A percentile compares a stretch with the other conserved stretches of the same genome.
These are phyloP conservation scores for Dothideomycetes sp. DNA, from an alignment of 2,329 filamentous ascomycete genomes.

Conservation along the genomic window DNA sequence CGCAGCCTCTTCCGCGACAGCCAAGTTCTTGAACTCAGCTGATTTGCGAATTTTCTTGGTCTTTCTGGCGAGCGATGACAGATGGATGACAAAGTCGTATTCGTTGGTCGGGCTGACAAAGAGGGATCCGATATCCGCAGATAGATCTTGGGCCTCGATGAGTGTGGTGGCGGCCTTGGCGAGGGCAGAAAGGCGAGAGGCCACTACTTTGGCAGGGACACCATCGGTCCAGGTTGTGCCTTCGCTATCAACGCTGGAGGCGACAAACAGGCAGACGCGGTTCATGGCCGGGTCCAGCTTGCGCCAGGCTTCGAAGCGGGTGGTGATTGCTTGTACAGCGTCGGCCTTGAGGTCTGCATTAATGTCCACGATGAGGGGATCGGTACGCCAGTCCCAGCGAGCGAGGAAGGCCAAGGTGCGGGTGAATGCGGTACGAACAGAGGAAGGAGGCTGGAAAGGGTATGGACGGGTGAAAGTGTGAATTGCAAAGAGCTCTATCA, in stretches of 20 bases:
- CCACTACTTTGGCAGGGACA: slow-evolving; percentile 68
- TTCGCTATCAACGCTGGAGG: slow-evolving; percentile 64
- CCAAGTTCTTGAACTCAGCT: slow-evolving; percentile 70
- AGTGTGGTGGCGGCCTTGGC: slow-evolving; percentile 64
- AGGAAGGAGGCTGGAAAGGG: slow-evolving; percentile 70
- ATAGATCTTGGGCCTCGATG: slow-evolving; percentile 18
- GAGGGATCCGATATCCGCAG: slow-evolving; percentile 42
- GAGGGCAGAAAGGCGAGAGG: slow-evolving; percentile 69
- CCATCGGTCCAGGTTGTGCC: slow-evolving; percentile 73
- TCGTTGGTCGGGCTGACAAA: slow-evolving; percentile 65
- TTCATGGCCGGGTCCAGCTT: slow-evolving; percentile 85
- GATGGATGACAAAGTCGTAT: slow-evolving; percentile 75
- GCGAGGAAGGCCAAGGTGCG: slow-evolving; percentile 70
- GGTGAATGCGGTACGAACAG: slow-evolving; percentile 67
- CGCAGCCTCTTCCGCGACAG: slow-evolving; percentile 42
- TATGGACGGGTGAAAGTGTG: slow-evolving; percentile 70
- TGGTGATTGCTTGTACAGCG: slow-evolving; percentile 52
- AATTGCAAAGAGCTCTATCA: slow-evolving; percentile 73
- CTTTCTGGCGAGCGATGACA: slow-evolving; percentile 31
- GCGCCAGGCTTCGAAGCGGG: slow-evolving; percentile 72
- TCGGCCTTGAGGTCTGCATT: slow-evolving; percentile 44
- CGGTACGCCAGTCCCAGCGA: slow-evolving; percentile 82
- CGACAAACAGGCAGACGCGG: slow-evolving; percentile 67
- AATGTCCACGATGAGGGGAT: slow-evolving; percentile 72
- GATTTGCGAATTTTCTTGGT: slow-evolving; percentile 27